phyloP scores from a whole-genome alignment of 148 eudicot species.

The Gaultheria prostrata region DNA sequence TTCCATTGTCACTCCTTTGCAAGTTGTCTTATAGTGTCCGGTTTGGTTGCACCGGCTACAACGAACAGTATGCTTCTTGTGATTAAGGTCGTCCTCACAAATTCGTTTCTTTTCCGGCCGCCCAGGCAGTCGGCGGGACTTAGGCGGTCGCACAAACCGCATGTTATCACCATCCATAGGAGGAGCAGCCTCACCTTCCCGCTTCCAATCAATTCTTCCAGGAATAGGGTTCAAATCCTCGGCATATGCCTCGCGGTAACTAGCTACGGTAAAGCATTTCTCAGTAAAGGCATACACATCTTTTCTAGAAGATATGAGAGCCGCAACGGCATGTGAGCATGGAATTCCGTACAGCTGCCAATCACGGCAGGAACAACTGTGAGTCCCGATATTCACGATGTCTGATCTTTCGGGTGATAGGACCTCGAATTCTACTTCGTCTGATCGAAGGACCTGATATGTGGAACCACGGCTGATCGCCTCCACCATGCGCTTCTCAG shows the following conservation, averaged over 20 bases:
- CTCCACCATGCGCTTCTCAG: slow-evolving; percentile 47
- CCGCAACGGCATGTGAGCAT: slow-evolving; percentile 64
- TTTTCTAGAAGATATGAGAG: slow-evolving; percentile 41
- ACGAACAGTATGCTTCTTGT: slow-evolving; percentile 56
- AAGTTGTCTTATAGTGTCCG: slow-evolving; percentile 56
- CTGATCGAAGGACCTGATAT: slow-evolving; percentile 55
- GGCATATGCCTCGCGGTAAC: slow-evolving; percentile 36
- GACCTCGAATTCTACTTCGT: slow-evolving; percentile 62
- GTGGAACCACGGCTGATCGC: slow-evolving; percentile 30
- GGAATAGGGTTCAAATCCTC: slow-evolving; percentile 40
- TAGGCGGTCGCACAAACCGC: slow-evolving; percentile 52
- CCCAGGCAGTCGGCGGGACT: slow-evolving; percentile 54
- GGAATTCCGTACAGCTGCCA: slow-evolving; percentile 63
- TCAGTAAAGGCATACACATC: slow-evolving; percentile 47
- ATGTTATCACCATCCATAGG: slow-evolving; percentile 19
- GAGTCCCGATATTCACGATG: slow-evolving; percentile 55
- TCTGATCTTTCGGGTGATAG: slow-evolving; percentile 47
- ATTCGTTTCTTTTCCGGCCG: slow-evolving; percentile 57
- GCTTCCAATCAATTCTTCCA: slow-evolving; percentile 42
- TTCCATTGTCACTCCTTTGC: neutral
- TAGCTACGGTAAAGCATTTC: slow-evolving; percentile 34
- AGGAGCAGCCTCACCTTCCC: slow-evolving; percentile 22
- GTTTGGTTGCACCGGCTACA: slow-evolving; percentile 64
- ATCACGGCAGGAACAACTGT: slow-evolving; percentile 53
- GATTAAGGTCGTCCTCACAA: slow-evolving; percentile 42